phyloP scores from a whole-genome alignment of 2,329 filamentous ascomycete species.

The Ascocoryne sarcoides region DNA sequence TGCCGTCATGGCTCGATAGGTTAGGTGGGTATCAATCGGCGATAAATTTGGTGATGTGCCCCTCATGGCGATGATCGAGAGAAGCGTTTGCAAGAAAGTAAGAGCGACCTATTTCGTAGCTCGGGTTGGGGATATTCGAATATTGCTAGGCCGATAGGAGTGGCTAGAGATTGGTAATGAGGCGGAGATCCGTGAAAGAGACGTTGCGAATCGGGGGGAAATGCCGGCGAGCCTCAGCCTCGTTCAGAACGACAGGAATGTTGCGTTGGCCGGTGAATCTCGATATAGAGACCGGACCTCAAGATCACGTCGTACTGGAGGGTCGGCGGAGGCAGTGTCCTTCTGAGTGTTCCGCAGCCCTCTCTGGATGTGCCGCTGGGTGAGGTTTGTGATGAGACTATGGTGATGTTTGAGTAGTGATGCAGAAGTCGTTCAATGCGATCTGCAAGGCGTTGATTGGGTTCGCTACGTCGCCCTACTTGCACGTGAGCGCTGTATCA shows the following conservation, averaged over 20 bases:
- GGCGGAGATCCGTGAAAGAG: neutral
- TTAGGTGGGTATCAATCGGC: conserved; percentile 14
- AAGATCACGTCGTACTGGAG: no score
- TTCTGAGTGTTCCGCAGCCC: no score
- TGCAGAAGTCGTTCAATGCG: no score
- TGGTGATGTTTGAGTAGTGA: conserved; percentile 14
- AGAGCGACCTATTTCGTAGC: no score
- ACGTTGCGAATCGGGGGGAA: conserved; percentile 1
- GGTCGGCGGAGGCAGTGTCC: no score
- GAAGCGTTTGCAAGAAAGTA: neutral
- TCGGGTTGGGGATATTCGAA: neutral
- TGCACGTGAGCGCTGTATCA: no score
- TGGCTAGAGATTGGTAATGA: conserved; percentile 1
- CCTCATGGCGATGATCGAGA: conserved; percentile 17
- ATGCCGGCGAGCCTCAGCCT: conserved; percentile 11
- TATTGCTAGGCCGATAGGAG: no score
- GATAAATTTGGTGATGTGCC: conserved; percentile 19
- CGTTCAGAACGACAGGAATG: conserved; percentile 4
- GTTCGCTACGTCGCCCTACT: no score
- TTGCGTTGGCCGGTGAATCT: no score
- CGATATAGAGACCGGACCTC: no score
- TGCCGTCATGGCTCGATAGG: conserved; percentile 23
- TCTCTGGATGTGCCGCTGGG: no score
- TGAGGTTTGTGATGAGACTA: conserved; percentile 19
- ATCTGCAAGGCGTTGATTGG: no score